A percentile compares a stretch with the other conserved stretches of the same genome.
Evolutionary conservation across 306 rosid species (phyloP).

Genomic region (Comarum palustre): DNA sequence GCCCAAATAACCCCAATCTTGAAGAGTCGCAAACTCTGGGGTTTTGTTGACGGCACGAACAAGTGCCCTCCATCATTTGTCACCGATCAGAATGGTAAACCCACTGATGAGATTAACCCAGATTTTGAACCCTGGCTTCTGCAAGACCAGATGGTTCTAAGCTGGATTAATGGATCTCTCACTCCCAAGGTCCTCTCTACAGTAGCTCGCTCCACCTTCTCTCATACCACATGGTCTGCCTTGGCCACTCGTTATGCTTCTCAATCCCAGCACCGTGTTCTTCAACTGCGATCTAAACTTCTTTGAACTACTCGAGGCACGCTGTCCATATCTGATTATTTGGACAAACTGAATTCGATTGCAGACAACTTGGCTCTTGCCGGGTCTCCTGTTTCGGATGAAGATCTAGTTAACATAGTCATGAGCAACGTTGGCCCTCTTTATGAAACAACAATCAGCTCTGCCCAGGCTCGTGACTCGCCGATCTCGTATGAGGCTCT

Average conservation of each 20-base stretch:
- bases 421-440: too few species aligned
- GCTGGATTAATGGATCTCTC: not conserved
- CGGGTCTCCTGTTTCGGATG: too few species aligned
- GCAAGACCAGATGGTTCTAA: not conserved
- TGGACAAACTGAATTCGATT: too few species aligned
- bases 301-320: not conserved
- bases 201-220: not conserved
- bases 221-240: not conserved
- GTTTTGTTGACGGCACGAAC: not conserved
- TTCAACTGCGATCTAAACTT: not conserved
- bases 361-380: too few species aligned
- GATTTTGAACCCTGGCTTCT: not conserved
- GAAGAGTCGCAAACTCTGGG: not conserved
- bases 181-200: not conserved
- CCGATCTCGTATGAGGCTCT: too few species aligned
- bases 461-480: too few species aligned
- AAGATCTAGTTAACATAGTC: too few species aligned
- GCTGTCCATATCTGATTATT: too few species aligned
- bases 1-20: not conserved
- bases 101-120: not conserved
- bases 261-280: not conserved
- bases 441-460: too few species aligned
- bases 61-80: not conserved
- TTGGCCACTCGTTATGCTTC: not conserved
- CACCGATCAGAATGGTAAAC: not conserved